These are phyloP conservation scores for Blepharisma japonicum DNA, from an alignment of 73 alveolate genomes.

Conservation along the genomic window DNA sequence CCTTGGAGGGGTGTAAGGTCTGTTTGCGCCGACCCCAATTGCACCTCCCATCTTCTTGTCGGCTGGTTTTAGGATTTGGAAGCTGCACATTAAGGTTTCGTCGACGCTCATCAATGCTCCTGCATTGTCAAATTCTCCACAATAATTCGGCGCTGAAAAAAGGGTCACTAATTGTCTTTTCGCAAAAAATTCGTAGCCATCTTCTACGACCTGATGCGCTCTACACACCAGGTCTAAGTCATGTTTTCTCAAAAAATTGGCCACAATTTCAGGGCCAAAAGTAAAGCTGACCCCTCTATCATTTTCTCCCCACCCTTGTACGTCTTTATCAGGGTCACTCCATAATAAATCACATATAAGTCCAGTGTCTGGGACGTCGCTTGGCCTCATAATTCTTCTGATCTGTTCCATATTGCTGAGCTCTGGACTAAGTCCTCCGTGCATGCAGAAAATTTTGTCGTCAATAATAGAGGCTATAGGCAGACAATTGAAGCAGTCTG, in stretches of 20 bases:
- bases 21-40: background rate
- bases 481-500: conserved; percentile 93
- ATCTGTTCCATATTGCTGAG: conserved; percentile 85
- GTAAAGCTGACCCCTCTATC: conserved; percentile 65
- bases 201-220: conserved; percentile 96
- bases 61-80: conserved; percentile 54
- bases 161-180: conserved; percentile 89
- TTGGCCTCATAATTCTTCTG: conserved; percentile 95
- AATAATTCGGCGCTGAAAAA: conserved; percentile 89
- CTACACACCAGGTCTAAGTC: conserved; percentile 69
- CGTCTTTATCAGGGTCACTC: conserved; percentile 93
- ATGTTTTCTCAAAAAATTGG: conserved; percentile 73
- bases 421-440: conserved; percentile 95
- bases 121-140: conserved; percentile 92
- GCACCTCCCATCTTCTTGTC: conserved; percentile 24
- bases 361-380: conserved; percentile 98
- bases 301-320: conserved; percentile 86
- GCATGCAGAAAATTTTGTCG: conserved; percentile 94
- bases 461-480: conserved; percentile 95
- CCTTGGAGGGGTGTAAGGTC: conserved; percentile 1
- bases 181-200: conserved; percentile 95
- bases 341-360: conserved; percentile 85
- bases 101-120: conserved; percentile 73
- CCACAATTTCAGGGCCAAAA: conserved; percentile 95
- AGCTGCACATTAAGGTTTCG: conserved; percentile 74